Conservation (phyloP, 257 asterid species). For the Solanum verrucosum region DNA sequence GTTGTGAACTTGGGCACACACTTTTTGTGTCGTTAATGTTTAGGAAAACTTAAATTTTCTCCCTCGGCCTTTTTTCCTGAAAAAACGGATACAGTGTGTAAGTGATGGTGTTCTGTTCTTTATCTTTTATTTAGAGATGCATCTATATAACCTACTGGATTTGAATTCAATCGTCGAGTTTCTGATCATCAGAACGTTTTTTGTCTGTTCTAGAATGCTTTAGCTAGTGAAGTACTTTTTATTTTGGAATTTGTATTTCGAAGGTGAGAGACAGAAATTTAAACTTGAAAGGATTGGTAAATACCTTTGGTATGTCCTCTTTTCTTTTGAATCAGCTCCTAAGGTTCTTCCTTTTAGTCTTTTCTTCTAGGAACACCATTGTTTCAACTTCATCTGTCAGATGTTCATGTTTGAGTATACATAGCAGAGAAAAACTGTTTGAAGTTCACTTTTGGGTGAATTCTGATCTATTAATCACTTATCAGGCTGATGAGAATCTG, state of each 20-base stretch:
- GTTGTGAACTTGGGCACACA: neutral
- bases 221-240: neutral
- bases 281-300: neutral
- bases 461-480: conserved; percentile 6
- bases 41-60: neutral
- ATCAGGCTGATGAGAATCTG: conserved; percentile 96
- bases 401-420: neutral
- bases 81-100: neutral
- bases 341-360: neutral
- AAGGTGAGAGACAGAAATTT: neutral
- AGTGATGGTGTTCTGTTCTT: neutral
- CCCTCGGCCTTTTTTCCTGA: neutral
- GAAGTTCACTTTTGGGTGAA: neutral
- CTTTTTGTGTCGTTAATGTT: neutral
- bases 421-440: neutral
- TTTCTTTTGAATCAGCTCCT: neutral
- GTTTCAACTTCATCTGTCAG: neutral
- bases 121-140: neutral
- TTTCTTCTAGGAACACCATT: neutral
- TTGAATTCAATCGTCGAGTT: neutral
- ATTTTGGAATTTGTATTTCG: neutral
- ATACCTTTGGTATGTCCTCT: neutral
- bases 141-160: neutral
- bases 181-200: neutral
- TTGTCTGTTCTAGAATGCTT: neutral